Percentiles rank a stretch among this genome's conserved stretches.
Evolutionary conservation across 208 protist genomes (phyloP).

Genomic region (Leishmania braziliensis): DNA sequence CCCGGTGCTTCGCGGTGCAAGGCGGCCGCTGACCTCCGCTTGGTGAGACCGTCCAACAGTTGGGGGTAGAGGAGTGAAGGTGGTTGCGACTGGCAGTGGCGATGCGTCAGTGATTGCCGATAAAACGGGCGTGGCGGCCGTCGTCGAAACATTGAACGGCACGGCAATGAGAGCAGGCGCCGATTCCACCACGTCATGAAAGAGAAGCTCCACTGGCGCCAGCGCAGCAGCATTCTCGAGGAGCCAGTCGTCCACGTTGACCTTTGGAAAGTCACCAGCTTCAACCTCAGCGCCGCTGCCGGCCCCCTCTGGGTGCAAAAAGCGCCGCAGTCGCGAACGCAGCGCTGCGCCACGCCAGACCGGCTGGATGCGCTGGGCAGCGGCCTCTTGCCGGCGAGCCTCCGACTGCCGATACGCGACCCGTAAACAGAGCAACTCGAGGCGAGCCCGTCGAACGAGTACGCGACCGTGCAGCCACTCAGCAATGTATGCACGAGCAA

Average conservation of each 20-base stretch:
- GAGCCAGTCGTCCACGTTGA: constrained; percentile 43
- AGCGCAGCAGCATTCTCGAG: constrained; percentile 13
- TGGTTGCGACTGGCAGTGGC: background rate
- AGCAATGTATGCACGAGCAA: constrained; percentile 21
- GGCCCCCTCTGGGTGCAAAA: constrained; percentile 28
- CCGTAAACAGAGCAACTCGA: constrained; percentile 1
- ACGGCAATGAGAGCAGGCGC: constrained; percentile 15
- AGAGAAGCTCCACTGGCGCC: constrained; percentile 32
- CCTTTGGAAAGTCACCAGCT: constrained; percentile 40
- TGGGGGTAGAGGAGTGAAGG: constrained; percentile 6
- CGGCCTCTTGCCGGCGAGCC: constrained; percentile 43
- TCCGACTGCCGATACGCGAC: constrained; percentile 16
- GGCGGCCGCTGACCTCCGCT: background rate
- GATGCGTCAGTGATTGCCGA: background rate
- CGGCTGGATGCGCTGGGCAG: constrained; percentile 76
- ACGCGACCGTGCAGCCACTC: constrained; percentile 27
- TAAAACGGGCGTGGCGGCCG: too few species aligned
- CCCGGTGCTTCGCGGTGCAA: background rate
- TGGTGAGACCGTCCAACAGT: background rate
- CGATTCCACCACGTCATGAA: constrained; percentile 48
- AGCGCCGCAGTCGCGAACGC: constrained; percentile 65
- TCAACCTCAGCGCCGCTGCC: constrained; percentile 49
- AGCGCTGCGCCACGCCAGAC: constrained; percentile 83
- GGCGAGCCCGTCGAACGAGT: constrained; percentile 15
- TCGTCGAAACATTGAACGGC: constrained; percentile 19